Percentiles rank a stretch among this genome's conserved stretches.
phyloP scores from a whole-genome alignment of 2,329 filamentous ascomycete species.

The Stemphylium beticola region DNA sequence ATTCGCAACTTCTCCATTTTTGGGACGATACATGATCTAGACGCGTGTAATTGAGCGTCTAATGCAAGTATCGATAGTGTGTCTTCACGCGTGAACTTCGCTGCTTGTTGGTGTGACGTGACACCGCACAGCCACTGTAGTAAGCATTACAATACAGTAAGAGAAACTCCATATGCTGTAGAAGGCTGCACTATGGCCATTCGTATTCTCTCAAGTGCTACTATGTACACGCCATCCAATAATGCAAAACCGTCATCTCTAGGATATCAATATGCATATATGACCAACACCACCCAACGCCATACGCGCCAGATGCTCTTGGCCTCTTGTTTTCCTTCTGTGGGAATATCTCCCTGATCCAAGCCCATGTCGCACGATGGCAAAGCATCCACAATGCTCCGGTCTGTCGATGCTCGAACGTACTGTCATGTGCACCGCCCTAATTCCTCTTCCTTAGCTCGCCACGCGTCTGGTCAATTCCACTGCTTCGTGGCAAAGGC shows the following conservation, averaged over 20 bases:
- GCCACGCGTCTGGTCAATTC: slow-evolving; percentile 18
- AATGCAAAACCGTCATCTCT: slow-evolving; percentile 1
- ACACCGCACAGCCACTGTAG: background rate
- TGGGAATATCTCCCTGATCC: background rate
- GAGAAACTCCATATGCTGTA: background rate
- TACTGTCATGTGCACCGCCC: background rate
- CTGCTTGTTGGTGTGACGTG: background rate
- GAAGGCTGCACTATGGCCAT: background rate
- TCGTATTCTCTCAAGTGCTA: background rate
- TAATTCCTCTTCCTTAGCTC: slow-evolving; percentile 39
- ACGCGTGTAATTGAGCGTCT: background rate
- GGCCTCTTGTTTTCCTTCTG: background rate
- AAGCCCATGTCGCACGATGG: background rate
- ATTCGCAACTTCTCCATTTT: background rate
- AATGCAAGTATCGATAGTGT: background rate
- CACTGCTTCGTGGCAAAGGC: slow-evolving; percentile 33
- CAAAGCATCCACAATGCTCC: background rate
- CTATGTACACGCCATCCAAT: slow-evolving; percentile 12
- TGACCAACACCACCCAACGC: slow-evolving; percentile 5
- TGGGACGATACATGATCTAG: background rate
- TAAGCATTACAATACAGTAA: background rate
- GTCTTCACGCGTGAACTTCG: background rate
- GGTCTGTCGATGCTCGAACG: background rate
- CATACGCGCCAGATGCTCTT: slow-evolving; percentile 11
- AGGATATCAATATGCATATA: slow-evolving; percentile 20